Conservation (phyloP, 2,329 filamentous ascomycete species). For the Claviceps sp. region DNA sequence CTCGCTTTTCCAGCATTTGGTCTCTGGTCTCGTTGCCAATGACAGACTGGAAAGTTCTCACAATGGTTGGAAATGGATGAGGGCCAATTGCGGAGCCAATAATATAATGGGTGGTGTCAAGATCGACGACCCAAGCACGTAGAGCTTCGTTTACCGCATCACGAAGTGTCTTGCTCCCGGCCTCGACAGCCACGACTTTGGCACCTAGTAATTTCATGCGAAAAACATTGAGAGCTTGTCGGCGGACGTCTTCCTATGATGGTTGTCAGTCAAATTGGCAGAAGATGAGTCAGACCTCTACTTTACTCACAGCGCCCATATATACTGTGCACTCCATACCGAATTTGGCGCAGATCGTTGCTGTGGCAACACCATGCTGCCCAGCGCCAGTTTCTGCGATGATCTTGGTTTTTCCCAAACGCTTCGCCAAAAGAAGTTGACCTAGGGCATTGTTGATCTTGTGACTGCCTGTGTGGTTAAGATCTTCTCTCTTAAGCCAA, state of each 20-base stretch:
- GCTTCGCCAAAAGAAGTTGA: constrained; percentile 73
- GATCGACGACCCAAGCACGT: constrained; percentile 82
- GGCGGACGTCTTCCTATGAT: constrained; percentile 71
- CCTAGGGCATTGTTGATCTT: constrained; percentile 99
- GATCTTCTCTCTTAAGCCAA: constrained; percentile 93
- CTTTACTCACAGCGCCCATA: constrained; percentile 63
- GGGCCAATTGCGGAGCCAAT: constrained; percentile 96
- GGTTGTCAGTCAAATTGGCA: constrained; percentile 10
- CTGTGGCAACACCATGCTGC: constrained; percentile 94
- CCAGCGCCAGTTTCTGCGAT: constrained; percentile 97
- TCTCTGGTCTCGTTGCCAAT: constrained; percentile 91
- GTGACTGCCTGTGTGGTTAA: constrained; percentile 96
- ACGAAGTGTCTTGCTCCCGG: constrained; percentile 69
- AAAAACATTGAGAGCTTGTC: constrained; percentile 96
- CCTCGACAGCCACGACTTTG: constrained; percentile 82
- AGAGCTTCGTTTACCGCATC: constrained; percentile 93
- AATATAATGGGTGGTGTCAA: constrained; percentile 94
- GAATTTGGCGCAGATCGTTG: constrained; percentile 95
- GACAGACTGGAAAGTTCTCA: constrained; percentile 92
- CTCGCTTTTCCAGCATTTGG: constrained; percentile 73
- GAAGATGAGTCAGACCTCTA: neutral
- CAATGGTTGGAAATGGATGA: constrained; percentile 95
- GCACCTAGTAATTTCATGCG: constrained; percentile 93
- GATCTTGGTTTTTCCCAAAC: constrained; percentile 89
- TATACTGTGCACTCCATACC: constrained; percentile 96